phyloP scores from a whole-genome alignment of 495 filamentous ascomycete species.

The Podospora tetraspora region DNA sequence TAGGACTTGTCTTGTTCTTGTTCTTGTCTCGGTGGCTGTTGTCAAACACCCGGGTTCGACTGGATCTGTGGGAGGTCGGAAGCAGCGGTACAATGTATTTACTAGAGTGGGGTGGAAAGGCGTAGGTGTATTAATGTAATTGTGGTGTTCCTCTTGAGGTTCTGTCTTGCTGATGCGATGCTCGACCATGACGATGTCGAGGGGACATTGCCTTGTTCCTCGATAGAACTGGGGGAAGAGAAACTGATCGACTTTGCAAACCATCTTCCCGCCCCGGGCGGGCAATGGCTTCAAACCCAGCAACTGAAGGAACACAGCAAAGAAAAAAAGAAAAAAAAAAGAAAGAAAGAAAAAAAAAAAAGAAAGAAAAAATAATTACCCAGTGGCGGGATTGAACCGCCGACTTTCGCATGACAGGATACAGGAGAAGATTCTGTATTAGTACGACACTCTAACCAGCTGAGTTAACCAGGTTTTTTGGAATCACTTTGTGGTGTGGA shows the following conservation, averaged over 20 bases:
- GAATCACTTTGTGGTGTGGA: not conserved
- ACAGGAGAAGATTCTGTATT: not conserved
- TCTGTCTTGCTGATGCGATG: not conserved
- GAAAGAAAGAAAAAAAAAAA: too few relatives aligned
- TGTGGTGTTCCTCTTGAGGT: not conserved
- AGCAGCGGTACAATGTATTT: not conserved
- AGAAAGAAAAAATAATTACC: not conserved
- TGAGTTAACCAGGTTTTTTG: not conserved
- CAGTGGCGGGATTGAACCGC: not conserved
- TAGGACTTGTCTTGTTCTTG: not conserved
- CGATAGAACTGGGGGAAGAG: too few relatives aligned
- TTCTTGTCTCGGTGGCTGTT: not conserved
- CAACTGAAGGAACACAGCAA: too few relatives aligned
- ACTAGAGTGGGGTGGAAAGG: not conserved
- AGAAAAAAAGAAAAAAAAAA: too few relatives aligned
- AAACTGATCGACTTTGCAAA: too few relatives aligned
- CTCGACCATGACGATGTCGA: too few relatives aligned
- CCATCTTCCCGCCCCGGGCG: too few relatives aligned
- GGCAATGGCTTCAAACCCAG: too few relatives aligned
- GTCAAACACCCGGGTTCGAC: not conserved
- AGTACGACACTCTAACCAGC: not conserved
- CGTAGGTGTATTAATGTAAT: not conserved
- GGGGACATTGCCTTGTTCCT: too few relatives aligned
- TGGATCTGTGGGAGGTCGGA: not conserved
- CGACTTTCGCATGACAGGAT: not conserved